A percentile compares a stretch with the other conserved stretches of the same genome.
These are phyloP conservation scores for Aplosporella prunicola DNA, from an alignment of 2,329 filamentous ascomycete genomes.

Conservation along the genomic window DNA sequence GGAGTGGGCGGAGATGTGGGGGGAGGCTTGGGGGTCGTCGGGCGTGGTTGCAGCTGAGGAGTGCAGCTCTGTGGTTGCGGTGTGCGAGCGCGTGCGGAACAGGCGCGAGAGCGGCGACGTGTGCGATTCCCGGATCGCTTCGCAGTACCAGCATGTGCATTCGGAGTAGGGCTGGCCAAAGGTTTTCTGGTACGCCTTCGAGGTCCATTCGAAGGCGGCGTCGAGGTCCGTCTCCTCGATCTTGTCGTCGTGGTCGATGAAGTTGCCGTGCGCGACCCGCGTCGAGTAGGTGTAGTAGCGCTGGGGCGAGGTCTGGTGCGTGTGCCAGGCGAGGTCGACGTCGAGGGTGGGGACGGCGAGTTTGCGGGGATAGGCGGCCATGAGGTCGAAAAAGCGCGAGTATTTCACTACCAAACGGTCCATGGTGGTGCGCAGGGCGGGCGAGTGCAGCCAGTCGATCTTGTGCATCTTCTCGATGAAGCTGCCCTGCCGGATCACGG, in stretches of 20 bases:
- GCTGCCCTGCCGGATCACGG: slow-evolving; percentile 55
- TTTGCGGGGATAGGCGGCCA: not conserved
- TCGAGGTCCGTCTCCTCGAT: slow-evolving; percentile 59
- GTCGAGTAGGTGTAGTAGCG: slow-evolving; percentile 54
- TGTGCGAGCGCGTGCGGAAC: slow-evolving; percentile 36
- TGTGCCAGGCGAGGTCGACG: slow-evolving; percentile 68
- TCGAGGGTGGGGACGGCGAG: slow-evolving; percentile 61
- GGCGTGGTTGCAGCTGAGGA: slow-evolving; percentile 36
- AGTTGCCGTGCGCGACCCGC: slow-evolving; percentile 24
- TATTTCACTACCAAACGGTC: slow-evolving; percentile 56
- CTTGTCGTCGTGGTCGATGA: slow-evolving; percentile 79
- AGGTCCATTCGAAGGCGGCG: slow-evolving; percentile 62
- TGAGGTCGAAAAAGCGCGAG: slow-evolving; percentile 50
- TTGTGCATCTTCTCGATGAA: slow-evolving; percentile 66
- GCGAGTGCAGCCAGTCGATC: slow-evolving; percentile 71
- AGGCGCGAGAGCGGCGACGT: slow-evolving; percentile 38
- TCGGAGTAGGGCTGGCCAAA: slow-evolving; percentile 62
- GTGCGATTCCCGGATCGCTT: slow-evolving; percentile 53
- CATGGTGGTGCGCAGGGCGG: slow-evolving; percentile 55
- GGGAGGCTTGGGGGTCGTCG: not conserved
- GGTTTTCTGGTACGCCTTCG: slow-evolving; percentile 55
- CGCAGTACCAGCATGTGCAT: slow-evolving; percentile 80
- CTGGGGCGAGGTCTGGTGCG: slow-evolving; percentile 60
- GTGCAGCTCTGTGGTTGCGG: slow-evolving; percentile 39
- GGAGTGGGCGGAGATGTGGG: slow-evolving; percentile 65